Conservation (phyloP, 306 rosid genomes). For the Quercus ilex region DNA sequence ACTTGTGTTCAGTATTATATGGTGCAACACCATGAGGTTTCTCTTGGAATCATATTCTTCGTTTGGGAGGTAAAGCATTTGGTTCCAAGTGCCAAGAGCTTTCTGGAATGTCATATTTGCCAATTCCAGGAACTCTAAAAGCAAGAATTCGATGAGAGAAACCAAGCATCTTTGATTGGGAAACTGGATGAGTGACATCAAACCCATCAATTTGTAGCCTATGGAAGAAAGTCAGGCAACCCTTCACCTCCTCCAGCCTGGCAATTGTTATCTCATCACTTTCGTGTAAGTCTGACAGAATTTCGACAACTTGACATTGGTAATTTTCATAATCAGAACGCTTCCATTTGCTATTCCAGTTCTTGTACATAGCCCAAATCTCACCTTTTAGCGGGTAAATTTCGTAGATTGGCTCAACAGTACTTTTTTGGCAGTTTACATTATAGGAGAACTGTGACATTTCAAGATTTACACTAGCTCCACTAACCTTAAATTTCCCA, state of each 20-base stretch:
- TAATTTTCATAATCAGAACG: neutral
- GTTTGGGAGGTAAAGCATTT: constrained; percentile 18
- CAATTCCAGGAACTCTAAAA: constrained; percentile 27
- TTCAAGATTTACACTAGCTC: neutral
- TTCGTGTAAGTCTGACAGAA: neutral
- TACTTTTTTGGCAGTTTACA: neutral
- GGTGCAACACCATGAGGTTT: neutral
- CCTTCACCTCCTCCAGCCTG: constrained; percentile 6
- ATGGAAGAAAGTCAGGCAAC: constrained; percentile 13
- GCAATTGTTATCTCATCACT: neutral
- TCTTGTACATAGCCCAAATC: constrained; percentile 24
- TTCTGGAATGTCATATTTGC: constrained; percentile 13
- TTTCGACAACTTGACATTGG: constrained; percentile 1
- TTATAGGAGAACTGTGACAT: neutral
- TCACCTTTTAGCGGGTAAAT: constrained; percentile 20
- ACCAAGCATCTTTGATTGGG: constrained; percentile 1
- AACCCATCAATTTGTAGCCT: constrained; percentile 19
- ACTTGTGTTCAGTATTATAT: neutral
- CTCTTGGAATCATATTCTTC: neutral
- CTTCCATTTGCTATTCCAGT: constrained; percentile 18
- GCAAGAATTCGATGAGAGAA: constrained; percentile 26
- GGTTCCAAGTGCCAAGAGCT: constrained; percentile 28
- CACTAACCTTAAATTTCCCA: constrained; percentile 5
- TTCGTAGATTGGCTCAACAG: neutral
- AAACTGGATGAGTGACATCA: neutral